Base-by-base conservation (phyloP, 805 yeast genomes). In the Tetrapisispora iriomotensis region DNA sequence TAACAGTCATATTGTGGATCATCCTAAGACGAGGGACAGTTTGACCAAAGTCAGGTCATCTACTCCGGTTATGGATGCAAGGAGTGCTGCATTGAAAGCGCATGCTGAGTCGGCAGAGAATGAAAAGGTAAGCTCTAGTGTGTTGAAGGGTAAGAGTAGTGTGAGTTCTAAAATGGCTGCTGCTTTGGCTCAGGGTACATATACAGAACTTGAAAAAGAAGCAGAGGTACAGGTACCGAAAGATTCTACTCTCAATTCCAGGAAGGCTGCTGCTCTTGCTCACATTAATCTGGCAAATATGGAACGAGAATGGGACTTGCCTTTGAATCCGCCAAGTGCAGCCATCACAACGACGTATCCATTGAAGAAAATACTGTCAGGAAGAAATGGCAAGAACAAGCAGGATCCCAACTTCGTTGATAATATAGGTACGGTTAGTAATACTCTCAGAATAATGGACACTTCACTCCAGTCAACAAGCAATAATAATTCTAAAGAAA, bases 181-280 rank as follows among this genome's bases (percentile, higher is more conserved):
- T n/a, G 14, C 22, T 10, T 15, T 33, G 8, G 36, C 36, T 15
- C 36, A 33, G 8, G 9, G 15, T 15, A 5, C 6, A 9, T 15
- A 14, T 15, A 22, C 22, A 1, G 28, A 4, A 15, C 36, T 15
- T 8, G 36, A 22, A 14, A 33, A 18, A 23, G 15, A 22, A 8
- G 4, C n/a, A 3, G 4, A 19, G 8, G 3, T 6, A 22, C 23
- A n/a, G 12, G 19, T 19, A 13, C 8, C 7, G 10, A 15, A 13
- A 15, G 10, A 1, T 24, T 6, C 23, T 35, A 42, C 4, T 49
- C 49, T 9, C 37, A 41, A 29, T 17, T 33, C 36, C 6, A 33
- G 17, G 22, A 43, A 42, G 13, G 58, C 58, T 10, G 58, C 58
- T 5, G 48, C 49, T 8, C 31, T 51, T 28, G 58, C 58, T 1